phyloP scores from a whole-genome alignment of 257 asterid species.

The Pogostemon cablin region DNA sequence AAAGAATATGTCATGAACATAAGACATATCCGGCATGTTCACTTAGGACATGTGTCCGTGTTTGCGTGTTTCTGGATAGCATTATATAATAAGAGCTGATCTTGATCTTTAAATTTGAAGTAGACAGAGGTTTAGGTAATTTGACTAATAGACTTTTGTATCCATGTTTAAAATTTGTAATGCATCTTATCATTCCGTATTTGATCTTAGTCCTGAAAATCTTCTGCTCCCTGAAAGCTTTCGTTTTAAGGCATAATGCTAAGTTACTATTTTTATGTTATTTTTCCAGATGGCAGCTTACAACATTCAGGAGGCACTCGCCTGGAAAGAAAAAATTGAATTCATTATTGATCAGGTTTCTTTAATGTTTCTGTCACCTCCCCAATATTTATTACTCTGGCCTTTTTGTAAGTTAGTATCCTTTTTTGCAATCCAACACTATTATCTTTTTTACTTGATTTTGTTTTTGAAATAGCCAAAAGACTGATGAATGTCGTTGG shows the following conservation, averaged over 20 bases:
- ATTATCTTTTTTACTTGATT: conserved; percentile 19
- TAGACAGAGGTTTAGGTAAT: conserved; percentile 16
- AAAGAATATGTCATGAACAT: conserved; percentile 12
- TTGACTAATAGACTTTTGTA: conserved; percentile 15
- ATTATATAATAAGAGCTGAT: conserved; percentile 10
- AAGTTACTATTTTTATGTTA: conserved; percentile 18
- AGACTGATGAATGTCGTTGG: conserved; percentile 39
- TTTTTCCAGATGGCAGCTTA: conserved; percentile 92
- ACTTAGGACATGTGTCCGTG: background rate
- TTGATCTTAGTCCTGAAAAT: conserved; percentile 2
- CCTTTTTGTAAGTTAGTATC: conserved; percentile 21
- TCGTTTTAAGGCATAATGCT: conserved; percentile 23
- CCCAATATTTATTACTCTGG: conserved; percentile 19
- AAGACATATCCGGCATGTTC: conserved; percentile 3
- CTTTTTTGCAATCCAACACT: conserved; percentile 15
- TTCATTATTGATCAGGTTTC: conserved; percentile 87
- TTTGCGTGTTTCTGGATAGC: background rate
- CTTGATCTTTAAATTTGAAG: conserved; percentile 9
- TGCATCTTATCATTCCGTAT: conserved; percentile 18
- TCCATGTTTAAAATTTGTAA: conserved; percentile 15
- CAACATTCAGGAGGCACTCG: conserved; percentile 87
- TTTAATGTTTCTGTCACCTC: conserved; percentile 27
- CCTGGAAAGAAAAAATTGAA: conserved; percentile 88
- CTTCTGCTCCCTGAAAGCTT: conserved; percentile 26
- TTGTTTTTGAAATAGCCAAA: conserved; percentile 31